Evolutionary conservation across 78 protist species (phyloP), one percentile per base, ranked within the genome.

Genomic region (Chrysochromulina parva): DNA sequence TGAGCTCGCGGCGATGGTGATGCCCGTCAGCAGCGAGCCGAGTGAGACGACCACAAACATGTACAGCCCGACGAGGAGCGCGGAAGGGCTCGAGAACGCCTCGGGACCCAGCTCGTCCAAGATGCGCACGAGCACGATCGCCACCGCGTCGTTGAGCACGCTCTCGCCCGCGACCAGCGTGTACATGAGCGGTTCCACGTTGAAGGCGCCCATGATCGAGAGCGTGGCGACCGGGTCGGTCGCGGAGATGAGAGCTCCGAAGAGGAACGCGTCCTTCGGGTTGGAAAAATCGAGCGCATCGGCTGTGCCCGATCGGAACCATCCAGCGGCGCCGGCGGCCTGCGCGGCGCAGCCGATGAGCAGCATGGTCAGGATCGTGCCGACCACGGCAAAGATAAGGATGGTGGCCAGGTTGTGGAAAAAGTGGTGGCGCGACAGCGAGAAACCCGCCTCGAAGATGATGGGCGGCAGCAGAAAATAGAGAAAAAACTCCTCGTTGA

Each of bases 381-480:
- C 94, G 28, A 66, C 10, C 47, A 93, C 19, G 19, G 94, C 94
- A 50, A 62, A 92, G 88, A 52, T 19, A 10, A 89, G 71, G 55
- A 48, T 93, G 14, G 88, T 24, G 52, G 60, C 65, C 14, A 82
- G 14, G 28, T 76, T 78, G 38, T 1, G 52, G 47, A 85, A 54
- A 69, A 91, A 86, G 57, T 14, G 10, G 14, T 0, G n/a, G 55
- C n/a, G 57, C 58, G 78, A 59, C 76, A 93, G 48, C 60, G 14
- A 19, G 90, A 89, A 93, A 9, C 90, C 89, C 14, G 87, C 38
- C 38, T 82, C 89, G 57, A 90, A 89, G 65, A 93, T 84, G 85
- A 93, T 93, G 4, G 95, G 95, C 24, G 95, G 95, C 26, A 93
- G 53, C 7, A 93, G 59, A 19, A 52, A 62, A 53, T 76, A n/a